These are phyloP conservation scores for Tuber calosporum DNA, from an alignment of 495 filamentous ascomycete genomes.

Conservation along the genomic window DNA sequence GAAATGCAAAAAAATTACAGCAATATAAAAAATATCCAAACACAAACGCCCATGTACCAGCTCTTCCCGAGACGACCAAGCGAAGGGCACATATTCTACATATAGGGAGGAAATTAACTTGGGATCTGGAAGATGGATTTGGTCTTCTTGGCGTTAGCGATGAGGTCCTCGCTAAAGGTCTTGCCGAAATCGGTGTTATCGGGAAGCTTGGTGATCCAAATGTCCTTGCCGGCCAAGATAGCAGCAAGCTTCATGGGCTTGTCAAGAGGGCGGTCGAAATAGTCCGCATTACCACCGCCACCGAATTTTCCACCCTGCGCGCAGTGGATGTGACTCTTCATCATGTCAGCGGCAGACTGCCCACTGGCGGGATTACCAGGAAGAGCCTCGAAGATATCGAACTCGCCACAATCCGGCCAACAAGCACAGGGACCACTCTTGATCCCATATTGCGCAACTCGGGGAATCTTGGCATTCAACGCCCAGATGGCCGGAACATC, in stretches of 20 bases:
- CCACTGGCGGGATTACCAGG: slow-evolving; percentile 27
- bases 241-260: slow-evolving; percentile 54
- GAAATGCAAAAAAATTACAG: background rate
- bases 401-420: slow-evolving; percentile 67
- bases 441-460: slow-evolving; percentile 55
- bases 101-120: background rate
- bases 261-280: slow-evolving; percentile 54
- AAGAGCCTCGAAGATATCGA: slow-evolving; percentile 64
- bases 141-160: slow-evolving; percentile 10
- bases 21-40: background rate
- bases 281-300: slow-evolving; percentile 55
- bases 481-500: slow-evolving; percentile 65
- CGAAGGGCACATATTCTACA: background rate
- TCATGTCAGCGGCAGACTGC: slow-evolving; percentile 43
- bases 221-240: slow-evolving; percentile 46
- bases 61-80: background rate
- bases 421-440: slow-evolving; percentile 53
- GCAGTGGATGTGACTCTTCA: slow-evolving; percentile 58
- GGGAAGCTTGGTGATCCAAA: slow-evolving; percentile 23
- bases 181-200: slow-evolving; percentile 13
- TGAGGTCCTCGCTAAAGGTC: slow-evolving; percentile 10
- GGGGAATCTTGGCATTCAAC: slow-evolving; percentile 61
- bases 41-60: background rate
- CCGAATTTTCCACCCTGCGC: slow-evolving; percentile 43
- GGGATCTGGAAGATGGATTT: slow-evolving; percentile 19